phyloP scores from a whole-genome alignment of 2,329 filamentous ascomycete species.

The Nectriaceae sp. region DNA sequence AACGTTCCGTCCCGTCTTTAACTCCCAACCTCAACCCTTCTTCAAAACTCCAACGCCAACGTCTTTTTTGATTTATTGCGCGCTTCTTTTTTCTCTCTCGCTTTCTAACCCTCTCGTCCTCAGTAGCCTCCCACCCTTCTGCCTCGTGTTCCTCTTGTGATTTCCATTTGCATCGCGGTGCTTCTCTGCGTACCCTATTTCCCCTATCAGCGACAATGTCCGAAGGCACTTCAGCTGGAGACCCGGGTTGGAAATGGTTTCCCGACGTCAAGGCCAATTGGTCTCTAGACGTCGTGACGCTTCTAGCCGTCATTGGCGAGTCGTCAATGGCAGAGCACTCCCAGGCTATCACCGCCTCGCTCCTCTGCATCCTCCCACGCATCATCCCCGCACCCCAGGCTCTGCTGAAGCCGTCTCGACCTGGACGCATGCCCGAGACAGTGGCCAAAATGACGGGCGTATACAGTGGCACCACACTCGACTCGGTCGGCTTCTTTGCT shows the following conservation, averaged over 20 bases:
- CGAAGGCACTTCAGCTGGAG: too few species aligned
- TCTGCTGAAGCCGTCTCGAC: slow-evolving; percentile 58
- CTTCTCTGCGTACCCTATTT: too few species aligned
- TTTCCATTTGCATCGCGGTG: too few species aligned
- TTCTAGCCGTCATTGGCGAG: slow-evolving; percentile 65
- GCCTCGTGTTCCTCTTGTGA: too few species aligned
- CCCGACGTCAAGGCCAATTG: slow-evolving; percentile 46
- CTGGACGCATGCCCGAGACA: slow-evolving; percentile 56
- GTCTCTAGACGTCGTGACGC: slow-evolving; percentile 62
- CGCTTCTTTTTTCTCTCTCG: slow-evolving; percentile 7
- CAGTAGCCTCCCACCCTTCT: neutral
- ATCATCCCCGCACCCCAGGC: slow-evolving; percentile 64
- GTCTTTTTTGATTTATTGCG: too few species aligned
- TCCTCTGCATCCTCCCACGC: slow-evolving; percentile 58
- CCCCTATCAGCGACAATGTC: too few species aligned
- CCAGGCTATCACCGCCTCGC: slow-evolving; percentile 60
- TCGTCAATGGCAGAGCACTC: slow-evolving; percentile 58
- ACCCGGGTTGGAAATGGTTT: slow-evolving; percentile 46
- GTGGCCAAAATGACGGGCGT: slow-evolving; percentile 60
- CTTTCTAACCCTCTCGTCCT: slow-evolving; percentile 6
- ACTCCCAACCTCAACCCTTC: too few species aligned
- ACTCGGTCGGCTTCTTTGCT: slow-evolving; percentile 62
- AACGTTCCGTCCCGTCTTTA: too few species aligned
- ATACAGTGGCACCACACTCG: slow-evolving; percentile 55
- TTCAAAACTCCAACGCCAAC: too few species aligned